Evolutionary conservation across 306 rosid genomes (phyloP), one percentile per base, ranked within the genome.

Genomic region (Prunus campanulata): DNA sequence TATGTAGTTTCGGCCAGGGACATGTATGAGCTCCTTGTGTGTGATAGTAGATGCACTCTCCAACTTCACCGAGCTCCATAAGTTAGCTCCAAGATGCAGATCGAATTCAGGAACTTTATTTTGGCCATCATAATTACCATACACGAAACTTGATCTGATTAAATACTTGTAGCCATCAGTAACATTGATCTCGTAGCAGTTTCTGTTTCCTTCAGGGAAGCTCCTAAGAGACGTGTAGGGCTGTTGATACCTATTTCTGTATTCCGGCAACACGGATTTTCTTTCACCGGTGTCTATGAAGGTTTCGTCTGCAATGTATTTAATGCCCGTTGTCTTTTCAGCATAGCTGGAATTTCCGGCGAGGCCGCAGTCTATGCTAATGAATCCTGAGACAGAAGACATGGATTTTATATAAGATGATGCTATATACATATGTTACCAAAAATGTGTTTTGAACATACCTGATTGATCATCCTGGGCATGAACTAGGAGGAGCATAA

Each of bases 101-200:
- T 84, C 86, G 8, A 91, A 91, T 2, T 0, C 9, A 0, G 88
- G 88, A 0, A 19, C 1, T 22, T 70, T 11, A 46, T 68, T 24
- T 65, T 85, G 74, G 61, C 29, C 61, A 35, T 91, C 87, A 11
- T 87, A 91, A 7, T 86, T 83, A 2, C 86, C 87, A 29, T 90
- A 85, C 0, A 78, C 11, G 52, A 88, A 86, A 8, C 54, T 11
- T 52, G 91, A 87, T 72, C 86, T 67, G n/a, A 91, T 80, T n/a
- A 89, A 32, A 56, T 83, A 89, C 1, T 59, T 83, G 69, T 32
- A 78, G 46, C 79, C 65, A 63, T 39, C 81, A 1, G 81, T 87
- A 9, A 67, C 56, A 8, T 78, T 77, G 0, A 88, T 83, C 11
- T 46, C 81, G 76, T 86, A 91, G 77, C 97, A 91, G 46, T 84